Evolutionary conservation across 1,284 basidiomycete species (phyloP).

Genomic region (Neolentinus lepideus): DNA sequence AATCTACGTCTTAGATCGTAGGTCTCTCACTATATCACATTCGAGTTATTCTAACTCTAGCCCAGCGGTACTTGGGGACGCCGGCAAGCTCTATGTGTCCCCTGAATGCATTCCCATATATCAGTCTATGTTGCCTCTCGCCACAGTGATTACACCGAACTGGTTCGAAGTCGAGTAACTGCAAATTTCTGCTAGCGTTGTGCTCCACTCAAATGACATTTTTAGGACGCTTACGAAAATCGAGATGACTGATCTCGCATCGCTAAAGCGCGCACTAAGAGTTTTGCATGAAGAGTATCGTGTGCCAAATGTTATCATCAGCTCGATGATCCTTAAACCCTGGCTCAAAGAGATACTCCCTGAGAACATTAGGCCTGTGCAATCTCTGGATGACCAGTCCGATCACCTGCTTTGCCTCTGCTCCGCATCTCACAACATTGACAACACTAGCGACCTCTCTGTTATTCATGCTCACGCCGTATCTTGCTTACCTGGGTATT

Average conservation of each 20-base stretch:
- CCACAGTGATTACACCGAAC: conserved; percentile 94
- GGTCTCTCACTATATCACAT: conserved; percentile 22
- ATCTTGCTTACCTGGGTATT: conserved; percentile 85
- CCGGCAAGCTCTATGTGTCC: conserved; percentile 84
- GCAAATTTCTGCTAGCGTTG: conserved; percentile 2
- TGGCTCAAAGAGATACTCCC: conserved; percentile 52
- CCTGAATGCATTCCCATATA: conserved; percentile 88
- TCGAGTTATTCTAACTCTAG: not conserved
- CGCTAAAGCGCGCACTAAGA: conserved; percentile 64
- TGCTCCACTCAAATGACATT: conserved; percentile 2
- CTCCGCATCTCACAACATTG: conserved; percentile 36
- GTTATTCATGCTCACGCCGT: conserved; percentile 66
- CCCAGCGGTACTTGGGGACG: conserved; percentile 83
- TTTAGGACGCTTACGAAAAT: conserved; percentile 68
- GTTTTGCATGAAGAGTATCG: conserved; percentile 70
- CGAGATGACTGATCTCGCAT: conserved; percentile 55
- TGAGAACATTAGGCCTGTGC: conserved; percentile 28
- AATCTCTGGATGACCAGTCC: conserved; percentile 18
- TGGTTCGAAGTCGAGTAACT: conserved; percentile 96
- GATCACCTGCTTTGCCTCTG: conserved; percentile 73
- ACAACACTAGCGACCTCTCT: conserved; percentile 20
- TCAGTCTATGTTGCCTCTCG: conserved; percentile 67
- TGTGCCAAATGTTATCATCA: conserved; percentile 88
- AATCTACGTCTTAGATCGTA: conserved; percentile 88
- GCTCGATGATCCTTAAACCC: conserved; percentile 68